Percentiles rank a stretch among this genome's conserved stretches.
Conservation (phyloP, 2,329 filamentous ascomycete genomes). For the Botryotinia convoluta region DNA sequence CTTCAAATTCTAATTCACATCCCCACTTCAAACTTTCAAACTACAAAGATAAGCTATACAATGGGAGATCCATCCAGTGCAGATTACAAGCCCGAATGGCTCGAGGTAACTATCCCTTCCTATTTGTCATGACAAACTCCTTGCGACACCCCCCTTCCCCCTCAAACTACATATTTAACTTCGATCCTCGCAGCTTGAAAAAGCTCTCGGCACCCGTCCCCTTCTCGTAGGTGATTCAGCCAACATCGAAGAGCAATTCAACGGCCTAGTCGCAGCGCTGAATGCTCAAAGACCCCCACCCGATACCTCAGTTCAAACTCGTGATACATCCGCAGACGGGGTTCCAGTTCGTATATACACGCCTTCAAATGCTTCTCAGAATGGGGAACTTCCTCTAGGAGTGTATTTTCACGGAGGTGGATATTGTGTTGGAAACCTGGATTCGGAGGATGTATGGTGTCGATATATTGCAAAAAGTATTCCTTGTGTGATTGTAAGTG, state of each 20-base stretch:
- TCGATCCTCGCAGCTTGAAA: slow-evolving; percentile 26
- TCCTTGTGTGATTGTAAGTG: slow-evolving; percentile 52
- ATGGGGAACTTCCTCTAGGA: slow-evolving; percentile 43
- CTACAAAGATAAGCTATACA: neutral
- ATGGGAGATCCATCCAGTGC: slow-evolving; percentile 20
- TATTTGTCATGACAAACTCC: neutral
- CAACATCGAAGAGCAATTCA: slow-evolving; percentile 27
- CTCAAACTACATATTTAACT: neutral
- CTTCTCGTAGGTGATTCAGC: slow-evolving; percentile 22
- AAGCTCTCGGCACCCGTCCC: slow-evolving; percentile 26
- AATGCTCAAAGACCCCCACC: slow-evolving; percentile 24
- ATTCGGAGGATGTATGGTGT: slow-evolving; percentile 57
- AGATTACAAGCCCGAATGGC: slow-evolving; percentile 30
- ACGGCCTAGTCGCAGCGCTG: slow-evolving; percentile 19
- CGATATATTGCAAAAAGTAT: slow-evolving; percentile 52
- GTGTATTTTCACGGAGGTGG: slow-evolving; percentile 59
- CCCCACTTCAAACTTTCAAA: too few species aligned
- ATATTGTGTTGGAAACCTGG: slow-evolving; percentile 61
- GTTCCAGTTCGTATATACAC: slow-evolving; percentile 33
- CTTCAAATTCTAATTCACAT: neutral
- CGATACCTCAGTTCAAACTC: slow-evolving; percentile 24
- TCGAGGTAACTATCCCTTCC: slow-evolving; percentile 25
- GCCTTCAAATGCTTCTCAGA: slow-evolving; percentile 13
- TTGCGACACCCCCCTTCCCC: neutral
- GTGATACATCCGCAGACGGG: slow-evolving; percentile 23